Conservation (phyloP, 2,329 filamentous ascomycete genomes). For the Blumeriella jaapii region DNA sequence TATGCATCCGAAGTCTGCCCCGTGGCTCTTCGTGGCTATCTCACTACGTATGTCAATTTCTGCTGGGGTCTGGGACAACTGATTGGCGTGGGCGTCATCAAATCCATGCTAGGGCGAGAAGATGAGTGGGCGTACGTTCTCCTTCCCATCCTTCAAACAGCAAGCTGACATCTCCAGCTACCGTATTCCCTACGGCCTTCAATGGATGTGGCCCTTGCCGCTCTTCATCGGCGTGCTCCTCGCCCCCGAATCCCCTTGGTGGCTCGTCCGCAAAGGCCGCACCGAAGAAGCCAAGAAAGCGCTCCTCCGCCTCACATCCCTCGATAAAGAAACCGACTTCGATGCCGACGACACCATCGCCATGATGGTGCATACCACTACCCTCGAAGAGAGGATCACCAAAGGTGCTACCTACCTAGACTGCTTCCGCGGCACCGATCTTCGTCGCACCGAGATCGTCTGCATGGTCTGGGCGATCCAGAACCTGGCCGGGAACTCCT, state of each 20-base stretch:
- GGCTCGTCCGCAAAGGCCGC: constrained; percentile 35
- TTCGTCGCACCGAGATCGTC: constrained; percentile 43
- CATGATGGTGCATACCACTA: constrained; percentile 46
- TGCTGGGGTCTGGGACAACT: constrained; percentile 43
- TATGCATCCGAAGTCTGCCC: constrained; percentile 41
- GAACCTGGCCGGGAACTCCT: constrained; percentile 50
- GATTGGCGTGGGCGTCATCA: constrained; percentile 39
- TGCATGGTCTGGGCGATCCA: constrained; percentile 54
- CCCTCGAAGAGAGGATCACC: constrained; percentile 38
- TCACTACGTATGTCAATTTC: constrained; percentile 44
- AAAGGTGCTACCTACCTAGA: constrained; percentile 37
- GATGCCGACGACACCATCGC: constrained; percentile 38
- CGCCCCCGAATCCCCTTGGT: constrained; percentile 40
- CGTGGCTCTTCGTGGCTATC: constrained; percentile 41
- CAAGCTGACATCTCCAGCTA: constrained; percentile 1
- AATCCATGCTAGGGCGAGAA: constrained; percentile 32
- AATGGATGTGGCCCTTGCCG: constrained; percentile 43
- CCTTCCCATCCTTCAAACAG: neutral
- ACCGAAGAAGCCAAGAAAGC: constrained; percentile 35
- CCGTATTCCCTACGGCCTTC: constrained; percentile 36
- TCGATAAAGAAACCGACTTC: constrained; percentile 32
- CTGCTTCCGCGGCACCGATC: constrained; percentile 38
- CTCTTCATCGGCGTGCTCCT: constrained; percentile 35
- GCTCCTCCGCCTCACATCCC: constrained; percentile 24
- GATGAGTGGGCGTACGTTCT: constrained; percentile 37